Evolutionary conservation across 1,139 yeast species (phyloP).

Genomic region (Blastobotrys indianensis): DNA sequence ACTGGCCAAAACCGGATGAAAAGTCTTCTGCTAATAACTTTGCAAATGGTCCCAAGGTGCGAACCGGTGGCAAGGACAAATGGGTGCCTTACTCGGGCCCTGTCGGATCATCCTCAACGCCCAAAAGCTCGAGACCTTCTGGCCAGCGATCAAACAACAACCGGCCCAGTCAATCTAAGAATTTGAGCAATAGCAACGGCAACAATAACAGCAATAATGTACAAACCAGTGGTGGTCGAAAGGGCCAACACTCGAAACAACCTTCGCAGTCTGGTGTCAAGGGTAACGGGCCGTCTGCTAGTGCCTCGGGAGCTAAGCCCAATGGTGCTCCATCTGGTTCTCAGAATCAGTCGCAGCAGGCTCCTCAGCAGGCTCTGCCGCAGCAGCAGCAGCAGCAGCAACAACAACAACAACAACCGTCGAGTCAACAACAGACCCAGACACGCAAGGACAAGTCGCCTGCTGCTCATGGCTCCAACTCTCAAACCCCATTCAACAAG

Average conservation of each 20-base stretch:
- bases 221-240: slow-evolving; percentile 5
- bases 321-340: background rate
- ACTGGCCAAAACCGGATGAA: slow-evolving; percentile 54
- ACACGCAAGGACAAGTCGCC: no score
- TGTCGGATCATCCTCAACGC: slow-evolving; percentile 2
- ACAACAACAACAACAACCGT: no score
- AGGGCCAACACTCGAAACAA: slow-evolving; percentile 8
- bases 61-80: slow-evolving; percentile 57
- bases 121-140: background rate
- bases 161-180: no score
- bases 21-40: slow-evolving; percentile 26
- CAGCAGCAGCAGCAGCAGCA: no score
- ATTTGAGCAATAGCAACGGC: slow-evolving; percentile 14
- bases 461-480: no score
- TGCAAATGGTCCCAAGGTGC: slow-evolving; percentile 32
- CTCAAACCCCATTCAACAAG: no score
- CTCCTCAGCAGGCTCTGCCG: background rate
- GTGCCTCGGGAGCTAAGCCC: background rate
- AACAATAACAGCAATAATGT: slow-evolving; percentile 17
- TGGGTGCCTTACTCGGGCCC: slow-evolving; percentile 66
- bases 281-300: background rate
- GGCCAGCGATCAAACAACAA: no score
- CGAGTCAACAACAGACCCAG: no score
- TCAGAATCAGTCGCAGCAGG: background rate
- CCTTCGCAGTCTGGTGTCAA: slow-evolving; percentile 4